phyloP scores from a whole-genome alignment of 306 rosid genomes.

The Senna siamea region DNA sequence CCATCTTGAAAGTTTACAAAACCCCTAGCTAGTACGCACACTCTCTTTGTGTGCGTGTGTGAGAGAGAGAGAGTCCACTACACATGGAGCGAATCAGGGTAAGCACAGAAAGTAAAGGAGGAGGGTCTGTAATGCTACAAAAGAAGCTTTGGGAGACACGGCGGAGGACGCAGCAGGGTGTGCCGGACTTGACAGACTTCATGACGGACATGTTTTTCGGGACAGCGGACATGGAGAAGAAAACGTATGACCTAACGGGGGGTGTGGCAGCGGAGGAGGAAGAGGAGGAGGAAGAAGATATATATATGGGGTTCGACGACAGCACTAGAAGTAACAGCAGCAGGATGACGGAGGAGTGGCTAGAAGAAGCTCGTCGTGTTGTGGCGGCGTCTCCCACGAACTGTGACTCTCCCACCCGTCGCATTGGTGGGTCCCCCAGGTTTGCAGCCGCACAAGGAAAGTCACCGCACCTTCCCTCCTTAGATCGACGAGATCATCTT shows the following conservation, averaged over 20 bases:
- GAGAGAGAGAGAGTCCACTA: constrained; percentile 47
- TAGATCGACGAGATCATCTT: constrained; percentile 63
- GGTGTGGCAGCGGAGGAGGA: background rate
- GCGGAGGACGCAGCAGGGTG: constrained; percentile 36
- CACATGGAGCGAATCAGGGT: constrained; percentile 43
- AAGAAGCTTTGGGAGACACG: constrained; percentile 44
- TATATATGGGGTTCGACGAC: constrained; percentile 44
- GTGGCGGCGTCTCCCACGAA: constrained; percentile 83
- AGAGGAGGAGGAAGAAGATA: constrained; percentile 23
- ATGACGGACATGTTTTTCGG: constrained; percentile 90
- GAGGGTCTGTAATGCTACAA: constrained; percentile 47
- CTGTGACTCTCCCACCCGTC: constrained; percentile 51
- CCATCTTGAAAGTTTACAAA: background rate
- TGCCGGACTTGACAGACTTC: constrained; percentile 77
- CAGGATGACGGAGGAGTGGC: constrained; percentile 75
- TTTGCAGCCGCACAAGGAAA: constrained; percentile 55
- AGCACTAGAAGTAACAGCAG: constrained; percentile 61
- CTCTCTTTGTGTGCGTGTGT: background rate
- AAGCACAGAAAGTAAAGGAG: constrained; percentile 43
- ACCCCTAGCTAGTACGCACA: background rate
- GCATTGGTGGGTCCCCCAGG: constrained; percentile 69
- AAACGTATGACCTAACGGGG: constrained; percentile 64
- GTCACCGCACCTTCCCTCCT: constrained; percentile 39
- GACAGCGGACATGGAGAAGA: constrained; percentile 37
- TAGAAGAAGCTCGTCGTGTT: constrained; percentile 69